Evolutionary conservation across 2,329 filamentous ascomycete genomes (phyloP).

Genomic region (Leptosphaerulina australis): DNA sequence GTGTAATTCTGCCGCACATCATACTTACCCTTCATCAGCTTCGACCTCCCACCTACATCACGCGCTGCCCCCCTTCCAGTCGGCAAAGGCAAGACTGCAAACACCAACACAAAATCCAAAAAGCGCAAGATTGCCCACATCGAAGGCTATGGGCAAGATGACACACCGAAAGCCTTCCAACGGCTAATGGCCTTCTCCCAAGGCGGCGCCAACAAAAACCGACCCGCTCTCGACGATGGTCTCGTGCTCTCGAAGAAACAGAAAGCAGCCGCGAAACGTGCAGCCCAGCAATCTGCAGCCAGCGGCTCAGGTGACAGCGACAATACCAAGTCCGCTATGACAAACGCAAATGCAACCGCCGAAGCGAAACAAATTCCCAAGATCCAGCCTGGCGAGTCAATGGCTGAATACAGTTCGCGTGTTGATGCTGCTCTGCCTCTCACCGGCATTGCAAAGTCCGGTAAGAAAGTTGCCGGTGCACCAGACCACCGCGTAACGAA

Average conservation of each 20-base stretch:
- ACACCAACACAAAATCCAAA: constrained; percentile 40
- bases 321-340: constrained; percentile 1
- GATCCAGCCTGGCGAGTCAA: constrained; percentile 81
- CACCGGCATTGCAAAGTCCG: constrained; percentile 65
- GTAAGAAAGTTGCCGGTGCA: constrained; percentile 67
- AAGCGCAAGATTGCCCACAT: constrained; percentile 51
- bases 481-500: constrained; percentile 72
- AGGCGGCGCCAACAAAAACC: constrained; percentile 56
- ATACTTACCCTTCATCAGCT: constrained; percentile 54
- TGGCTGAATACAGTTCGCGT: constrained; percentile 79
- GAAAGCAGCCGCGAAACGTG: constrained; percentile 41
- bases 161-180: constrained; percentile 86
- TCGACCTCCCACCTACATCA: constrained; percentile 65
- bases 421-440: constrained; percentile 87
- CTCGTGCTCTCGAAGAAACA: constrained; percentile 55
- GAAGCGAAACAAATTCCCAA: constrained; percentile 21
- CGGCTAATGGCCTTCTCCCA: constrained; percentile 78
- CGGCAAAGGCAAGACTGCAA: constrained; percentile 52
- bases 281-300: constrained; percentile 7
- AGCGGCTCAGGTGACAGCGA: constrained; percentile 8
- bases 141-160: constrained; percentile 67
- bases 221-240: constrained; percentile 74
- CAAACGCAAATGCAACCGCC: constrained; percentile 34
- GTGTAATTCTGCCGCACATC: constrained; percentile 21
- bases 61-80: constrained; percentile 65